Conservation (phyloP, 352 stramenopile species). For the Globisporangium mamillatum region DNA sequence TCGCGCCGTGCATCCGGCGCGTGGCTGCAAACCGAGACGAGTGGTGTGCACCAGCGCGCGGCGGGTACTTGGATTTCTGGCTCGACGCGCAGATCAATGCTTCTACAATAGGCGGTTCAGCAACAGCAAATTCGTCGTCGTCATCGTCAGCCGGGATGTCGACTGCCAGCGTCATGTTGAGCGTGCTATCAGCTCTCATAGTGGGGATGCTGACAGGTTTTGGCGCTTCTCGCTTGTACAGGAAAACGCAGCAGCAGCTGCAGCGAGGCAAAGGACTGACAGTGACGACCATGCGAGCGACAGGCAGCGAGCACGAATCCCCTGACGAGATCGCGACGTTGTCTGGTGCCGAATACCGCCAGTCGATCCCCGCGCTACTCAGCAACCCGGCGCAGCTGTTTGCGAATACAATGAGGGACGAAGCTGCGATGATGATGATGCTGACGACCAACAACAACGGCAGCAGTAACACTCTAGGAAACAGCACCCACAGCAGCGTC, state of each 20-base stretch:
- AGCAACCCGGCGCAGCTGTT: constrained; percentile 7
- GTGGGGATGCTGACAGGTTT: background rate
- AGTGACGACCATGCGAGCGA: background rate
- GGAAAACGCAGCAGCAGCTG: background rate
- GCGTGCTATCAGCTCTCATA: background rate
- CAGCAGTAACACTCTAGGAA: background rate
- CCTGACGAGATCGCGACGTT: constrained; percentile 7
- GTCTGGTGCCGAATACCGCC: constrained; percentile 2
- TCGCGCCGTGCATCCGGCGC: constrained; percentile 4
- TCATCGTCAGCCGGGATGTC: background rate
- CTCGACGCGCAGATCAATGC: background rate
- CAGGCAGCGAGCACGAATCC: background rate
- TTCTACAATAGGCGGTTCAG: background rate
- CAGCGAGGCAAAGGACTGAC: constrained; percentile 3
- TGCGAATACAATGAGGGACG: background rate
- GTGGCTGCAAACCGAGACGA: constrained; percentile 1
- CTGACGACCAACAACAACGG: background rate
- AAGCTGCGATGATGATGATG: background rate
- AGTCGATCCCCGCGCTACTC: constrained; percentile 2
- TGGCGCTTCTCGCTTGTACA: background rate
- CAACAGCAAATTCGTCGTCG: background rate
- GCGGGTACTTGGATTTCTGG: constrained; percentile 11
- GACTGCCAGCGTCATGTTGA: background rate
- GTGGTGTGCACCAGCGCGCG: constrained; percentile 4
- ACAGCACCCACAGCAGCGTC: background rate